phyloP scores from a whole-genome alignment of 225 moss, liverwort and hornwort species.

The Lunularia cruciata region DNA sequence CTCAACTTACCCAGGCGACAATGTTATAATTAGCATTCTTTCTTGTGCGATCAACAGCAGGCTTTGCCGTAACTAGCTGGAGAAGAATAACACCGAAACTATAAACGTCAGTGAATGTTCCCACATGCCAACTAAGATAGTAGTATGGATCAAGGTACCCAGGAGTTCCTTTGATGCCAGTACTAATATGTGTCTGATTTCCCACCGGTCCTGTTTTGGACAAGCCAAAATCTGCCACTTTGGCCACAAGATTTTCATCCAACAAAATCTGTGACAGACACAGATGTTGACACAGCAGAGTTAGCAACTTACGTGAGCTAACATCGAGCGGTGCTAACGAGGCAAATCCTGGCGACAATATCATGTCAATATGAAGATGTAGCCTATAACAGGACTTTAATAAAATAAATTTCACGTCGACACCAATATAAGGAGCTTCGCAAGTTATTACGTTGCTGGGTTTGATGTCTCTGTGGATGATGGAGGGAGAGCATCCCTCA shows the following conservation, averaged over 20 bases:
- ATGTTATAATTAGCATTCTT: constrained; percentile 52
- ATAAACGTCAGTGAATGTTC: constrained; percentile 64
- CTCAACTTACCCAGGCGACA: constrained; percentile 58
- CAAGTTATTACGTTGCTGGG: constrained; percentile 54
- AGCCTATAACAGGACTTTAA: background rate
- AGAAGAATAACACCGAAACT: constrained; percentile 82
- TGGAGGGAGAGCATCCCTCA: constrained; percentile 57
- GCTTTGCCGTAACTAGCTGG: constrained; percentile 74
- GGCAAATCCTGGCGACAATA: background rate
- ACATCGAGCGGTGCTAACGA: too few species aligned
- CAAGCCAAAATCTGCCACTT: constrained; percentile 17
- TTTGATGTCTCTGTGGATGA: constrained; percentile 36
- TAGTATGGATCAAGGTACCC: constrained; percentile 77
- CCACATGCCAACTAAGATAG: constrained; percentile 45
- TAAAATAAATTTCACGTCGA: background rate
- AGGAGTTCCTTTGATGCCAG: constrained; percentile 64
- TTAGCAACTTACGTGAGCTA: constrained; percentile 64
- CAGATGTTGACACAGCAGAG: constrained; percentile 52
- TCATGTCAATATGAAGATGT: background rate
- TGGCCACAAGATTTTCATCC: constrained; percentile 18
- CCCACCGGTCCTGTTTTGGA: constrained; percentile 32
- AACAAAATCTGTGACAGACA: constrained; percentile 11
- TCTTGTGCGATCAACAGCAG: constrained; percentile 63
- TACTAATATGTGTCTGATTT: constrained; percentile 60
- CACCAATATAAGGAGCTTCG: background rate